These are phyloP conservation scores for Arabidopsis lyrata DNA, from an alignment of 441 rosid genomes.

Conservation along the genomic window DNA sequence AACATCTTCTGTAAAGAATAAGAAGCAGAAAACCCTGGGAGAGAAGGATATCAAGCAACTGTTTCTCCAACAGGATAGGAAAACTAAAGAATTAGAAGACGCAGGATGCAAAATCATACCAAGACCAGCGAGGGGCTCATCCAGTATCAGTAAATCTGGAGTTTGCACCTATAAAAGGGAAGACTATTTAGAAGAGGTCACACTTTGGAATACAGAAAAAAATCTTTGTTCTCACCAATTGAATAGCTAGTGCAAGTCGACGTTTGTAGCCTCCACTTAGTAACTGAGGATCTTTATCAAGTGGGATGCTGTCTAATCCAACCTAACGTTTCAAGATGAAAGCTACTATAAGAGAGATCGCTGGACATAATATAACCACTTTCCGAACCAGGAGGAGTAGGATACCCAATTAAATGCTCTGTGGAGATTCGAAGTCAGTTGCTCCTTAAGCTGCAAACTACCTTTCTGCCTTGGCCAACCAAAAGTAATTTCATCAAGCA, in stretches of 20 bases:
- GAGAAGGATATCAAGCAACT: constrained; percentile 7
- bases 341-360: constrained; percentile 23
- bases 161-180: constrained; percentile 70
- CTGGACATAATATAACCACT: constrained; percentile 24
- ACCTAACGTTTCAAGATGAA: constrained; percentile 58
- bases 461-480: constrained; percentile 92
- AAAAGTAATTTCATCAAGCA: constrained; percentile 86
- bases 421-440: constrained; percentile 76
- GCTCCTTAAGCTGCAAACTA: constrained; percentile 65
- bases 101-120: constrained; percentile 59
- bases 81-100: constrained; percentile 25
- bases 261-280: constrained; percentile 97
- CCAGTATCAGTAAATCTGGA: constrained; percentile 86
- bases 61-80: background rate
- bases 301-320: constrained; percentile 75
- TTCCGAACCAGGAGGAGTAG: constrained; percentile 31
- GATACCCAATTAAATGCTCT: constrained; percentile 86
- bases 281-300: constrained; percentile 89
- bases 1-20: constrained; percentile 6
- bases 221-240: constrained; percentile 62
- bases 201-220: background rate
- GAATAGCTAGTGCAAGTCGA: constrained; percentile 91
- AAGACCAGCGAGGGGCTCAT: constrained; percentile 98
- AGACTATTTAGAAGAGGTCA: constrained; percentile 19
- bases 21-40: background rate